Evolutionary conservation across 2,329 filamentous ascomycete genomes (phyloP).

Genomic region (Emmonsiellopsis sp.): DNA sequence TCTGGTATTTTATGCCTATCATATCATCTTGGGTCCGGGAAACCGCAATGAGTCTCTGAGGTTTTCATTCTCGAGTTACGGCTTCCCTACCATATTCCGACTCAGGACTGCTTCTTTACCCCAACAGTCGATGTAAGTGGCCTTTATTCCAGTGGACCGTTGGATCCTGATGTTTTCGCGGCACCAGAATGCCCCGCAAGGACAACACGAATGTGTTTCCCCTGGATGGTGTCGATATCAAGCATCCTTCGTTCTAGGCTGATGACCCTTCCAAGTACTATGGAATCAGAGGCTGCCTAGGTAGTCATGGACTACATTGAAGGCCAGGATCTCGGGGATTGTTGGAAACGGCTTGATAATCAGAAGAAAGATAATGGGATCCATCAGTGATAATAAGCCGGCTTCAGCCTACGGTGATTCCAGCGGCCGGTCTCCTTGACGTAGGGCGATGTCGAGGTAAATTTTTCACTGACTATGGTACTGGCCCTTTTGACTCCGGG

Average conservation of each 20-base stretch:
- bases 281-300: slow-evolving; percentile 13
- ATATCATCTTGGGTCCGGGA: no score
- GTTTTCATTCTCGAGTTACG: no score
- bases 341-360: slow-evolving; percentile 13
- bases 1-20: no score
- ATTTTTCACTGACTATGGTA: slow-evolving; percentile 13
- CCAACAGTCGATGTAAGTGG: slow-evolving; percentile 4
- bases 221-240: slow-evolving; percentile 5
- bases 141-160: neutral
- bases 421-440: slow-evolving; percentile 11
- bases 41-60: no score
- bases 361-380: slow-evolving; percentile 12
- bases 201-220: slow-evolving; percentile 4
- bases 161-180: neutral
- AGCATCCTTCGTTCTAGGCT: slow-evolving; percentile 11
- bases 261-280: slow-evolving; percentile 14
- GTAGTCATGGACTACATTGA: slow-evolving; percentile 22
- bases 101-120: neutral
- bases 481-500: slow-evolving; percentile 16
- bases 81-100: no score
- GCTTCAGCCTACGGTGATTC: slow-evolving; percentile 5
- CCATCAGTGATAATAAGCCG: slow-evolving; percentile 14
- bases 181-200: slow-evolving; percentile 3
- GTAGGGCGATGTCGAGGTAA: neutral
- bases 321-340: slow-evolving; percentile 16